These are phyloP conservation scores for Symbiodinium natans DNA, from an alignment of 73 alveolate genomes.

Conservation along the genomic window DNA sequence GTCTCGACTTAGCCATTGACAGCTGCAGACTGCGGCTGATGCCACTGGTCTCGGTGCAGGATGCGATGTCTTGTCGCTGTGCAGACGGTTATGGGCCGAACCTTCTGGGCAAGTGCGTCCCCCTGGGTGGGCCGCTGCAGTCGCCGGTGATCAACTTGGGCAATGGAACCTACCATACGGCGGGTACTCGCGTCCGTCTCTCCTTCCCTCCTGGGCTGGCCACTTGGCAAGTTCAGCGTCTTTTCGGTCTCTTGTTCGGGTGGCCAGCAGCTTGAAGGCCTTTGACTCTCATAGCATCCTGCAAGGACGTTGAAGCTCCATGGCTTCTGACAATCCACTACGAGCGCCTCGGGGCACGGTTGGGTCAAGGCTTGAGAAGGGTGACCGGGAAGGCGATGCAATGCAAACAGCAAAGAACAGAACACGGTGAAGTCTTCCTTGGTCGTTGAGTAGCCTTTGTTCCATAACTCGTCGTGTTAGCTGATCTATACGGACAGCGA, in stretches of 20 bases:
- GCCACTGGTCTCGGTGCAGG: no score
- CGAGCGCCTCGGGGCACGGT: neutral
- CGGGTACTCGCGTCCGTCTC: slow-evolving; percentile 68
- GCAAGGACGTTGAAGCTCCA: slow-evolving; percentile 62
- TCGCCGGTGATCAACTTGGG: slow-evolving; percentile 52
- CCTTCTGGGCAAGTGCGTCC: slow-evolving; percentile 72
- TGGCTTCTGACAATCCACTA: slow-evolving; percentile 65
- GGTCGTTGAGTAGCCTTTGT: neutral
- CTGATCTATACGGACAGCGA: no score
- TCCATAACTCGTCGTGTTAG: no score
- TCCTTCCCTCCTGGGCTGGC: slow-evolving; percentile 36
- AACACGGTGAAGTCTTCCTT: neutral
- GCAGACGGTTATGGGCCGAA: slow-evolving; percentile 68
- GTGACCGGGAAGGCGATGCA: no score
- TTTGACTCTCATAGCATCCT: neutral
- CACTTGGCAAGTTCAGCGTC: neutral
- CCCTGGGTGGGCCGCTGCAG: slow-evolving; percentile 41
- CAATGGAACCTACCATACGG: slow-evolving; percentile 67
- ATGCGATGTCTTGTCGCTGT: slow-evolving; percentile 52
- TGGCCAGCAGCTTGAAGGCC: no score
- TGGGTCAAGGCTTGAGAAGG: no score
- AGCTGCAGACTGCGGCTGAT: no score
- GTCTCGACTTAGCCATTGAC: neutral
- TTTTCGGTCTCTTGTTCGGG: neutral
- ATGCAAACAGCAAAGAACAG: no score